phyloP scores from a whole-genome alignment of 495 filamentous ascomycete genomes.

The Neurospora sp. region DNA sequence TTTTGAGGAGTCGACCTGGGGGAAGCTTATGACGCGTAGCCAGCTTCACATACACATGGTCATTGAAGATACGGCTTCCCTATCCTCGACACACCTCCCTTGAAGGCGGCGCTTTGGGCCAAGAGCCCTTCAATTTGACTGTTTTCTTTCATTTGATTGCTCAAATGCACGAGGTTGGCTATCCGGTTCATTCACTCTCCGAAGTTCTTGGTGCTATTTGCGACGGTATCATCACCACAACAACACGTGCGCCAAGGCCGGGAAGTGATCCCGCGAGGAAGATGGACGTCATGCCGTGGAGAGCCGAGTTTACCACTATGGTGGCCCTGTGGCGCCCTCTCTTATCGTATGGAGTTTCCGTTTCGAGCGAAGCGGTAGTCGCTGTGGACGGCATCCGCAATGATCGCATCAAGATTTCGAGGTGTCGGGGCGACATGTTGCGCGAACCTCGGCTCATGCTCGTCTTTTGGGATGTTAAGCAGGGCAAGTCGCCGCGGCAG shows the following conservation, averaged over 20 bases:
- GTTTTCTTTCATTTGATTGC: slow-evolving; percentile 20
- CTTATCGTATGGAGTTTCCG: slow-evolving; percentile 19
- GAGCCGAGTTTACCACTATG: slow-evolving; percentile 22
- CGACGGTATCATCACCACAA: slow-evolving; percentile 17
- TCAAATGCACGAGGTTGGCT: slow-evolving; percentile 20
- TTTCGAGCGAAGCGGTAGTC: slow-evolving; percentile 8
- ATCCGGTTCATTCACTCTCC: slow-evolving; percentile 28
- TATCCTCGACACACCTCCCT: slow-evolving; percentile 2
- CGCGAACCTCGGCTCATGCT: slow-evolving; percentile 18
- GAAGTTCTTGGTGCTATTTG: slow-evolving; percentile 16
- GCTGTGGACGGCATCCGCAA: slow-evolving; percentile 16
- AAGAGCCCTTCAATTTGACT: slow-evolving; percentile 23
- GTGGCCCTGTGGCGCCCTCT: slow-evolving; percentile 19
- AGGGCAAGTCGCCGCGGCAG: not conserved
- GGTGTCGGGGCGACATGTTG: not conserved
- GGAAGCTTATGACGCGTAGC: slow-evolving; percentile 12
- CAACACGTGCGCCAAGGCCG: slow-evolving; percentile 15
- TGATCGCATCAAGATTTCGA: slow-evolving; percentile 13
- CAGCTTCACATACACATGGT: slow-evolving; percentile 16
- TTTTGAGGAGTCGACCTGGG: slow-evolving; percentile 1
- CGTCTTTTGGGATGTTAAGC: slow-evolving; percentile 17
- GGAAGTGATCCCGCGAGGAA: slow-evolving; percentile 5
- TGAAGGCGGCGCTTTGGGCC: not conserved
- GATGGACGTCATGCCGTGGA: slow-evolving; percentile 18
- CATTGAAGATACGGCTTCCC: slow-evolving; percentile 27